Evolutionary conservation across 345 rosid genomes (phyloP), one percentile per base, ranked within the genome.

Genomic region (Mercurialis annua): DNA sequence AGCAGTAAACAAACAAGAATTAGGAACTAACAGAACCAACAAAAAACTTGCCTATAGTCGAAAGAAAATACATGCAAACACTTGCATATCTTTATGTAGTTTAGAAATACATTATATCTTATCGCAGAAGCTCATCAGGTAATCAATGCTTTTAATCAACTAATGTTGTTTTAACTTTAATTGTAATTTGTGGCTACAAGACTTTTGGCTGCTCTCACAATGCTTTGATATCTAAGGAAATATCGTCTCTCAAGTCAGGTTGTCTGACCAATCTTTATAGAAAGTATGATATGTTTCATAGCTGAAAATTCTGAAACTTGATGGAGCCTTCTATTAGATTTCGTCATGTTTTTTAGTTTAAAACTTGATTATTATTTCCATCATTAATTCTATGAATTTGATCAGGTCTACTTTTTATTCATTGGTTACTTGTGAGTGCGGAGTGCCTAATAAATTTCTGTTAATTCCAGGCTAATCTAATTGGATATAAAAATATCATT

Each of bases 401-500:
- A 15, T 42, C 21, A 34, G 31, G 38, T n/a, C 17, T 20, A 1
- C 38, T 17, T 34, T 11, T 58, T 53, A 29, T 34, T 21, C 50
- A 18, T 53, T 44, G 31, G 31, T 51, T 50, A 24, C 7, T 47
- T 21, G 16, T 64, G 15, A 23, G 61, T 40, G 27, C 46, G 60
- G 15, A 23, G 61, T 40, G 27, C 46, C 61, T 26, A 11, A 46
- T 72, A 29, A 56, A 46, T 51, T 64, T 50, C 68, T 65, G 4
- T 65, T 59, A 64, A 24, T 67, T 77, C 68, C 87, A 91, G 99
- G 92, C 85, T 70, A 87, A 85, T 71, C 90, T 91, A 65, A 87
- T 94, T 73, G 83, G 78, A 71, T 57, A 50, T 67, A 68, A 73
- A 72, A 85, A 86, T 80, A 83, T 94, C 21, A 89, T 94, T 53